These are phyloP conservation scores for Phialocephala sp. DNA, from an alignment of 2,329 filamentous ascomycete genomes.

Conservation along the genomic window DNA sequence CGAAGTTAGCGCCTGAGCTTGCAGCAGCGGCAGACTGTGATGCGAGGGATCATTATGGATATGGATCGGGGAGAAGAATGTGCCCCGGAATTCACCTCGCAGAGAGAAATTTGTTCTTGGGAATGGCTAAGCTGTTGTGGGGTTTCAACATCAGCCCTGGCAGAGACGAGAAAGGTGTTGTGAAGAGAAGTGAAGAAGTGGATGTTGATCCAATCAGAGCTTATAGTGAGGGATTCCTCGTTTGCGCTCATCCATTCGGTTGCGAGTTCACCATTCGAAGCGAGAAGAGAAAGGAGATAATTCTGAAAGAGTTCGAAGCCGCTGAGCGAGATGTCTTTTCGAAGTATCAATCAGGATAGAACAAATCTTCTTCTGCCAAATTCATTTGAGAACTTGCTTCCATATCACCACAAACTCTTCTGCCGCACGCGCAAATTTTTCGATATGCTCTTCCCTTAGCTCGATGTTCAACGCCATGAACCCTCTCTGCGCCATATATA, in stretches of 20 bases:
- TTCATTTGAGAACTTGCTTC: slow-evolving; percentile 1
- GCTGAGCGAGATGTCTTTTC: slow-evolving; percentile 39
- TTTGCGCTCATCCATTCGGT: slow-evolving; percentile 41
- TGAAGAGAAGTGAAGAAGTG: slow-evolving; percentile 10
- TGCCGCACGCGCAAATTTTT: slow-evolving; percentile 21
- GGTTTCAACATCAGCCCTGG: slow-evolving; percentile 34
- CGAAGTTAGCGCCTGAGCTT: slow-evolving; percentile 27
- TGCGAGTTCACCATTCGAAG: slow-evolving; percentile 37
- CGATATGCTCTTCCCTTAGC: slow-evolving; percentile 26
- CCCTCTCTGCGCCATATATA: slow-evolving; percentile 35
- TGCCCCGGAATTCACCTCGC: slow-evolving; percentile 61
- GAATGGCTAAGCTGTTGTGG: slow-evolving; percentile 20
- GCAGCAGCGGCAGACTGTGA: slow-evolving; percentile 61
- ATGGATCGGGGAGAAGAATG: slow-evolving; percentile 50
- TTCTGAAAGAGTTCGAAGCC: slow-evolving; percentile 41
- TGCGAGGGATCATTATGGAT: slow-evolving; percentile 44
- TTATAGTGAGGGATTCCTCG: slow-evolving; percentile 45
- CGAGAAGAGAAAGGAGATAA: slow-evolving; percentile 40
- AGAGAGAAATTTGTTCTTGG: slow-evolving; percentile 15
- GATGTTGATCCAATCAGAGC: slow-evolving; percentile 38
- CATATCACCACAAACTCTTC: slow-evolving; percentile 16
- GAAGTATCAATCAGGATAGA: slow-evolving; percentile 25
- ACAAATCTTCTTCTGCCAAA: background rate
- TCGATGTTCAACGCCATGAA: slow-evolving; percentile 36
- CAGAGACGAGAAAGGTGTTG: slow-evolving; percentile 27